Percentiles rank a stretch among this genome's conserved stretches.
phyloP scores from a whole-genome alignment of 176 grass and related monocot species.

The Aechmea fasciata region DNA sequence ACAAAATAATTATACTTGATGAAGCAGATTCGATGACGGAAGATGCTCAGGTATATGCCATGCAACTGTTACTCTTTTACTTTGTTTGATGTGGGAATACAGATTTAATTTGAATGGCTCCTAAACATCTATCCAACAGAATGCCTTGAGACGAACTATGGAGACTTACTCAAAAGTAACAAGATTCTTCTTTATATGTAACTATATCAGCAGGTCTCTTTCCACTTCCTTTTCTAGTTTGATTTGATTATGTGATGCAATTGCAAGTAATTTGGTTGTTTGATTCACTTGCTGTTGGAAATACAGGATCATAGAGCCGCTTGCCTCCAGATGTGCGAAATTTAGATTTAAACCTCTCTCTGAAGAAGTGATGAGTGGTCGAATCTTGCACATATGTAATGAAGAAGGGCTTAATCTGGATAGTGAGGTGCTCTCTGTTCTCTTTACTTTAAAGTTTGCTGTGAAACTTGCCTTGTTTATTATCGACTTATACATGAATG shows the following conservation, averaged over 20 bases:
- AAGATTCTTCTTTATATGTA: conserved; percentile 99
- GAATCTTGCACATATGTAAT: conserved; percentile 85
- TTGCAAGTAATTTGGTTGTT: not conserved
- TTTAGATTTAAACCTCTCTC: conserved; percentile 99
- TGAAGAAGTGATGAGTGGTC: conserved; percentile 83
- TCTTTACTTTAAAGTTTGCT: conserved; percentile 17
- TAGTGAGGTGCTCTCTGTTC: conserved; percentile 40
- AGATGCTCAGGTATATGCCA: conserved; percentile 79
- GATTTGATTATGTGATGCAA: not conserved
- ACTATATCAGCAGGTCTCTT: conserved; percentile 98
- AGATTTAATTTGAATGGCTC: not conserved
- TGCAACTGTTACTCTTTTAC: conserved; percentile 12
- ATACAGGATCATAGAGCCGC: conserved; percentile 92
- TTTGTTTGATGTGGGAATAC: conserved; percentile 1
- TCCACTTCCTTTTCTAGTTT: not conserved
- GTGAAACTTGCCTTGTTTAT: not conserved
- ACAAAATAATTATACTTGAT: conserved; percentile 98
- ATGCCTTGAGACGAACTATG: conserved; percentile 75
- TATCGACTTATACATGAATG: conserved; percentile 15
- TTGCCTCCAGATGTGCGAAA: conserved; percentile 96
- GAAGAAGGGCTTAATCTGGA: conserved; percentile 88
- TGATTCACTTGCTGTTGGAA: not conserved
- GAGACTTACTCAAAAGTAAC: conserved; percentile 96
- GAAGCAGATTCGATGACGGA: conserved; percentile 99
- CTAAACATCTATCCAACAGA: conserved; percentile 37